Base-by-base conservation (phyloP, 495 filamentous ascomycete genomes). In the Lasiosphaeris hirsuta region DNA sequence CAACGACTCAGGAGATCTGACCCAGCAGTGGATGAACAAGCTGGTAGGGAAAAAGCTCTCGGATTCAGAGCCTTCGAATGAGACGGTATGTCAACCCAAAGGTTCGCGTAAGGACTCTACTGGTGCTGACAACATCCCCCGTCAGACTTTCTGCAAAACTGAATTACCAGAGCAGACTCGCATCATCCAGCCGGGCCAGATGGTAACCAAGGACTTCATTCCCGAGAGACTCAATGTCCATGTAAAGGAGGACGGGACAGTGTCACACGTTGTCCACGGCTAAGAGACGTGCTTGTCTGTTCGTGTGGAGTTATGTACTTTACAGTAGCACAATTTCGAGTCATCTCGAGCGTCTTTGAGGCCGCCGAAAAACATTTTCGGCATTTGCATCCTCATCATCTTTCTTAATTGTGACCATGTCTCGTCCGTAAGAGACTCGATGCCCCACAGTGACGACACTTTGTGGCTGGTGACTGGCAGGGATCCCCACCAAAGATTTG, bases 61-160 rank as follows among this genome's bases (percentile, higher is more conserved):
- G 13, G 77, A 80, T 0, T 56, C 78, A 0, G 59, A 67, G 30
- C 44, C 63, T n/a, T 69, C 74, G 3, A 68, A 62, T 43, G 77
- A 78, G 60, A 78, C 74, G 17, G 77, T 78, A 57, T 19, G 75
- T 63, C 0, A 1, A 34, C 30, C 4, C 10, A 6, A 4, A 10
- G 4, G 11, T 37, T 4, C 35, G 0, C 10, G 5, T 3, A 15
- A 47, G 14, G 4, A 34, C n/a, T n/a, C n/a, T n/a, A n/a, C 37
- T 0, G 6, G 7, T 17, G 13, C 42, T 42, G 23, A 30, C 23
- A 11, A 13, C 18, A 23, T 7, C 15, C 18, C 14, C 13, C 39
- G 13, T 33, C 60, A 92, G 89, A 84, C 78, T 7, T 94, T 92
- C 63, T 86, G 88, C 54, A 90, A 86, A 69, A 76, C 75, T 38